Evolutionary conservation across 2,329 filamentous ascomycete genomes (phyloP).

Genomic region (Aureobasidium zeae): DNA sequence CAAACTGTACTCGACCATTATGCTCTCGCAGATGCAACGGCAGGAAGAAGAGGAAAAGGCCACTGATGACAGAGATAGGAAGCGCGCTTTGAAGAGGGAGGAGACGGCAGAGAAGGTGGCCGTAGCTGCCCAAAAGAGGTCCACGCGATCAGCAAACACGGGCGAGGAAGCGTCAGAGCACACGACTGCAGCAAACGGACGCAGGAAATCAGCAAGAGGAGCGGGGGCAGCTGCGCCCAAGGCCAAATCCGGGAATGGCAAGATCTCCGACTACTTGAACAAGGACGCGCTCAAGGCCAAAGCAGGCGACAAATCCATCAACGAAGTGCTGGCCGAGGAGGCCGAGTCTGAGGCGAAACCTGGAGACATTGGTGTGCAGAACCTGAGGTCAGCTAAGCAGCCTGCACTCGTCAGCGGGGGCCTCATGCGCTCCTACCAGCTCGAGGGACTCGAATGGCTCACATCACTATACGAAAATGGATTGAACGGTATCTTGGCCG

Average conservation of each 20-base stretch:
- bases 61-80: slow-evolving; percentile 37
- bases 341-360: slow-evolving; percentile 50
- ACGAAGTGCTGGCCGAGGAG: slow-evolving; percentile 50
- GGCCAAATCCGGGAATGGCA: slow-evolving; percentile 29
- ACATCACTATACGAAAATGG: slow-evolving; percentile 75
- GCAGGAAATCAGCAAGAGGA: slow-evolving; percentile 23
- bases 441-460: slow-evolving; percentile 93
- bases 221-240: slow-evolving; percentile 30
- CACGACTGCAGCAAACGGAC: not conserved
- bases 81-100: slow-evolving; percentile 38
- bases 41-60: slow-evolving; percentile 41
- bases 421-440: slow-evolving; percentile 85
- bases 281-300: slow-evolving; percentile 49
- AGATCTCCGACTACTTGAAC: slow-evolving; percentile 52
- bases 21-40: slow-evolving; percentile 45
- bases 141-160: slow-evolving; percentile 31
- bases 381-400: slow-evolving; percentile 73
- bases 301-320: slow-evolving; percentile 44
- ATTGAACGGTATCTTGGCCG: slow-evolving; percentile 81
- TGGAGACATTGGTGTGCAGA: slow-evolving; percentile 53
- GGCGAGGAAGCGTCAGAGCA: slow-evolving; percentile 20
- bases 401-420: slow-evolving; percentile 78
- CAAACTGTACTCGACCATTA: slow-evolving; percentile 44
- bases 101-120: slow-evolving; percentile 39
- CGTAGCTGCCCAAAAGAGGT: slow-evolving; percentile 37